Base-by-base conservation (phyloP, 768 basidiomycete species). In the Russula sp. region DNA sequence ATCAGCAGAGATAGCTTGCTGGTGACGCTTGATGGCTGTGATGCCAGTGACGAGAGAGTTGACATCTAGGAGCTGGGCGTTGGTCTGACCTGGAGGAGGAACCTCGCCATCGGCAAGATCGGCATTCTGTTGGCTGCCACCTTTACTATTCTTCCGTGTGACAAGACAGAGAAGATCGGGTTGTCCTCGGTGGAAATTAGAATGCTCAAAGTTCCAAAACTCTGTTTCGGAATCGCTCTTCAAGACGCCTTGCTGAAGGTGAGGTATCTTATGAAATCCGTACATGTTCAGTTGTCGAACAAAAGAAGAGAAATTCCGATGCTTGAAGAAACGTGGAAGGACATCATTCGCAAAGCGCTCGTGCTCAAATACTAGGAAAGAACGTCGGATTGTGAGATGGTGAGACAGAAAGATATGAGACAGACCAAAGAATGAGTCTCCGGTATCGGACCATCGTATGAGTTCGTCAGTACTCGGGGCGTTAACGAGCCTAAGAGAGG, bases 241-340 rank as follows among this genome's bases (percentile, higher is more conserved):
- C 64, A 98, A 81, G 32, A 93, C 93, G 49, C 95, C 94, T 73
- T 96, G 91, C 69, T 96, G 94, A 20, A 98, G 84, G 71, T 98
- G 94, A 0, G 94, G 95, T 50, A 98, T 92, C 77, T 90, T 90
- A 80, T 91, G 90, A 73, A 94, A 93, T 58, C 91, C 91, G 73
- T 95, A 97, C 90, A 94, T 94, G 79, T 95, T 97, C 66, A 95
- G 80, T 71, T 97, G 93, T 14, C 93, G 82, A 18, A 95, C 93
- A 68, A 97, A 97, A 38, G 88, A 90, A 60, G 84, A 83, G 74
- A 97, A 98, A 72, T 96, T 97, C 63, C 88, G 86, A 75, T 98
- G 97, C 73, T 99, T 99, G 84, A 98, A 99, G 86, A 89, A 98
- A 46, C 86, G 83, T 3, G 92, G 92, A 7, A 98, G 83, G 36